Conservation (phyloP, 805 yeast genomes). For the Tetrapisispora iriomotensis region DNA sequence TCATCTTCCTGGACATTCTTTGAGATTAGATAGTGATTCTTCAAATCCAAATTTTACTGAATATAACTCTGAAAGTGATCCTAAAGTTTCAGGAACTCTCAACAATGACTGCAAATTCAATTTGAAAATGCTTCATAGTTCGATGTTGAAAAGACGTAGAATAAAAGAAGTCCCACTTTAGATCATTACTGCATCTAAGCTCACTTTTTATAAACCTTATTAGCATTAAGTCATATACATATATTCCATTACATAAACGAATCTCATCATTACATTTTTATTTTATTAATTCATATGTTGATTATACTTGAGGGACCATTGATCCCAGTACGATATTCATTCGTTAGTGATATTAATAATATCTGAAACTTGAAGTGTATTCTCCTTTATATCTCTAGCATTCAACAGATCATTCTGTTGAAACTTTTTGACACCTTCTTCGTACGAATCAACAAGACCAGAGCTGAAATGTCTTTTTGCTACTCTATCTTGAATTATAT, state of each 20-base stretch:
- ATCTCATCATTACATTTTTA: not conserved
- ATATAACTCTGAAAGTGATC: too few species aligned
- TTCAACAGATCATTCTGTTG: conserved; percentile 54
- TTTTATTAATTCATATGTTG: too few species aligned
- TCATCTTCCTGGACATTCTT: too few species aligned
- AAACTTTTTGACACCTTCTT: conserved; percentile 44
- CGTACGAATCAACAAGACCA: conserved; percentile 39
- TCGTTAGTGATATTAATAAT: conserved; percentile 17
- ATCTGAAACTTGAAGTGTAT: conserved; percentile 13
- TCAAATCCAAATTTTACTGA: too few species aligned
- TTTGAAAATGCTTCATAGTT: conserved; percentile 18
- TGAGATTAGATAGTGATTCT: too few species aligned
- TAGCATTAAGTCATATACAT: not conserved
- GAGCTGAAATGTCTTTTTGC: conserved; percentile 54
- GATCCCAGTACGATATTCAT: conserved; percentile 1
- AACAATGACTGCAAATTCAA: conserved; percentile 7
- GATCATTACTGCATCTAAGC: not conserved
- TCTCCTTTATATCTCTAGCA: conserved; percentile 33
- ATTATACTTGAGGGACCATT: too few species aligned
- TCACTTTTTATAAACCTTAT: too few species aligned
- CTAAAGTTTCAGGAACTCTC: not conserved
- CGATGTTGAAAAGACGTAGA: conserved; percentile 23
- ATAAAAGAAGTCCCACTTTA: conserved; percentile 4
- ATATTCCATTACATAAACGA: not conserved
- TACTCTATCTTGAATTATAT: conserved; percentile 44